Conservation (phyloP, 2,329 filamentous ascomycete genomes). For the Amauroascus verrucosus region DNA sequence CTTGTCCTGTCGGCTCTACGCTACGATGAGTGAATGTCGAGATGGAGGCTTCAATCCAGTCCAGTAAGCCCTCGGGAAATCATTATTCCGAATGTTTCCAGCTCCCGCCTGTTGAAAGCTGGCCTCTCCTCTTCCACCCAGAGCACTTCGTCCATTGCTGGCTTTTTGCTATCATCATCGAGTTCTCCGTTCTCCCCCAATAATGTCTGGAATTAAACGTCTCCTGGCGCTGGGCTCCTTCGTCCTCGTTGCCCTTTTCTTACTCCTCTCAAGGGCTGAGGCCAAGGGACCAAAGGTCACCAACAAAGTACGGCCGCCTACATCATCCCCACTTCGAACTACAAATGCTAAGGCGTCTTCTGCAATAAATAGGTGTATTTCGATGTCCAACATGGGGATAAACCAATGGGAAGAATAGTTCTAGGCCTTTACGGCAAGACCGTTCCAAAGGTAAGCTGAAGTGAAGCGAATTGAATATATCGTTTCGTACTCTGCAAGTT, state of each 20-base stretch:
- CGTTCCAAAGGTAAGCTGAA: conserved; percentile 49
- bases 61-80: background rate
- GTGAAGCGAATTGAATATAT: too few species aligned
- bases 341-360: background rate
- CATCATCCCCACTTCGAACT: background rate
- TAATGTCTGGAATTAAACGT: conserved; percentile 66
- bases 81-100: background rate
- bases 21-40: background rate
- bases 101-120: conserved; percentile 25
- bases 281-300: conserved; percentile 93
- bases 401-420: conserved; percentile 51
- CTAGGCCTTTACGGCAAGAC: conserved; percentile 59
- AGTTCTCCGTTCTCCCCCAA: background rate
- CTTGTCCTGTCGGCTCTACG: background rate
- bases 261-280: conserved; percentile 64
- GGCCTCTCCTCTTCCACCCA: conserved; percentile 19
- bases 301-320: conserved; percentile 54
- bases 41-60: background rate
- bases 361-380: conserved; percentile 48
- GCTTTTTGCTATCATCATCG: too few species aligned
- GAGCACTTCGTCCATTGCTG: too few species aligned
- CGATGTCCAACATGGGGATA: conserved; percentile 54
- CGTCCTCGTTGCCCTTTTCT: conserved; percentile 64
- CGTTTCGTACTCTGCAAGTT: too few species aligned
- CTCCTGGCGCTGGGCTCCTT: conserved; percentile 62